phyloP scores from a whole-genome alignment of 306 rosid species.

The Gillenia trifoliata region DNA sequence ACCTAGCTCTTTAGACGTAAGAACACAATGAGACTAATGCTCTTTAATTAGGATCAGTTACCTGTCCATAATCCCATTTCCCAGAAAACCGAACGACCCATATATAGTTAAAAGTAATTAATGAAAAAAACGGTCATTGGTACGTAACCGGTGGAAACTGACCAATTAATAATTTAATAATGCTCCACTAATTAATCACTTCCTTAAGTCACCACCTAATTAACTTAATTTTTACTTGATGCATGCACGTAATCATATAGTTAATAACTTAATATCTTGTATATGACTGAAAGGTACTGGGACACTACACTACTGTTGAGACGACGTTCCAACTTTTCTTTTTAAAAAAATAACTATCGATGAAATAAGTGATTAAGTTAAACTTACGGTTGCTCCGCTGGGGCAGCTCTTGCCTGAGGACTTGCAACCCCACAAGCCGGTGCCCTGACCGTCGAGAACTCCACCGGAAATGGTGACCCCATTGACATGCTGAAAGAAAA shows the following conservation, averaged over 20 bases:
- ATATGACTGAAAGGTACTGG: neutral
- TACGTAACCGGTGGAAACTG: neutral
- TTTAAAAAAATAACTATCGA: neutral
- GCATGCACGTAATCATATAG: neutral
- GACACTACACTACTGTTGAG: neutral
- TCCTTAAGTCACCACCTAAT: neutral
- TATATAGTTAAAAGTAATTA: neutral
- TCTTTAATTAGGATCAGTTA: neutral
- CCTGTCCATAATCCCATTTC: neutral
- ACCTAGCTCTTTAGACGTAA: neutral
- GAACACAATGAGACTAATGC: neutral
- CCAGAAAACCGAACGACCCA: neutral
- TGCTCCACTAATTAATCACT: neutral
- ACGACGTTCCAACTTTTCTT: neutral
- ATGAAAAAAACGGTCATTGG: neutral
- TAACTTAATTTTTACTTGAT: neutral
- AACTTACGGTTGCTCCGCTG: constrained; percentile 43
- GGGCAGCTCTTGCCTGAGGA: constrained; percentile 39
- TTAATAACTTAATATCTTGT: neutral
- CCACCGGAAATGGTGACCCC: constrained; percentile 44
- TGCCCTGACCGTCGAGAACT: constrained; percentile 45
- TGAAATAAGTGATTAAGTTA: neutral
- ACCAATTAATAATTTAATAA: neutral
- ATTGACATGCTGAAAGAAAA: constrained; percentile 25
- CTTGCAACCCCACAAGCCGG: constrained; percentile 46